phyloP scores from a whole-genome alignment of 2,329 filamentous ascomycete species.

The Dothideomycetes sp. region DNA sequence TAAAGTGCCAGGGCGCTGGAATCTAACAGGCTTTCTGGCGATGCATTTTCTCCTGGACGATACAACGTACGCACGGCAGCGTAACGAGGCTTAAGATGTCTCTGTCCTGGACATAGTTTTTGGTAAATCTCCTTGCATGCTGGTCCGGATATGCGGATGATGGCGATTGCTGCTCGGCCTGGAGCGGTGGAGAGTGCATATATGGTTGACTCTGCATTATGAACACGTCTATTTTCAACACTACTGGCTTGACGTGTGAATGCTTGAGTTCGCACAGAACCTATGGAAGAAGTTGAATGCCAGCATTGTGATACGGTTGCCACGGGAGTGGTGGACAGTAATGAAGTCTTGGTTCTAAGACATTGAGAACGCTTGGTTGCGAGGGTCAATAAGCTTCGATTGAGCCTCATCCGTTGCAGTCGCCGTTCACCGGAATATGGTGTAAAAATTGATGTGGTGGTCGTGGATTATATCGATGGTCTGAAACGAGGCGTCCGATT shows the following conservation, averaged over 20 bases:
- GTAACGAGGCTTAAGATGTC: constrained; percentile 49
- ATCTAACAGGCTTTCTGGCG: constrained; percentile 52
- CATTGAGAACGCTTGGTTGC: constrained; percentile 5
- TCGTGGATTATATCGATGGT: too few relatives aligned
- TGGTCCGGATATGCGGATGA: constrained; percentile 78
- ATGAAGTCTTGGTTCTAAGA: not conserved
- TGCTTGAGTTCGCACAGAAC: not conserved
- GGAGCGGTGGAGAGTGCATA: constrained; percentile 84
- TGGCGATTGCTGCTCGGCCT: constrained; percentile 80
- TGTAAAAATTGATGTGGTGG: too few relatives aligned
- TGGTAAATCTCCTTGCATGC: constrained; percentile 61
- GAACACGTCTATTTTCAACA: not conserved
- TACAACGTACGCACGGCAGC: constrained; percentile 69
- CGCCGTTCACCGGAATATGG: too few relatives aligned
- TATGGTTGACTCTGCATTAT: constrained; percentile 50
- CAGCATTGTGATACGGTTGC: not conserved
- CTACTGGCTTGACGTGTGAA: not conserved
- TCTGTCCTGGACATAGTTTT: constrained; percentile 47
- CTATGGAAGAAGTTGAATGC: not conserved
- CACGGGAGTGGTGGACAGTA: not conserved
- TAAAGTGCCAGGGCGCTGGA: constrained; percentile 71
- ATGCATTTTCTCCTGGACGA: constrained; percentile 39
- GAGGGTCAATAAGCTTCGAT: constrained; percentile 7
- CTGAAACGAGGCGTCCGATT: too few relatives aligned
- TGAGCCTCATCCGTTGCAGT: constrained; percentile 9